phyloP scores from a whole-genome alignment of 352 stramenopile species.

The Phytophthora melonis region DNA sequence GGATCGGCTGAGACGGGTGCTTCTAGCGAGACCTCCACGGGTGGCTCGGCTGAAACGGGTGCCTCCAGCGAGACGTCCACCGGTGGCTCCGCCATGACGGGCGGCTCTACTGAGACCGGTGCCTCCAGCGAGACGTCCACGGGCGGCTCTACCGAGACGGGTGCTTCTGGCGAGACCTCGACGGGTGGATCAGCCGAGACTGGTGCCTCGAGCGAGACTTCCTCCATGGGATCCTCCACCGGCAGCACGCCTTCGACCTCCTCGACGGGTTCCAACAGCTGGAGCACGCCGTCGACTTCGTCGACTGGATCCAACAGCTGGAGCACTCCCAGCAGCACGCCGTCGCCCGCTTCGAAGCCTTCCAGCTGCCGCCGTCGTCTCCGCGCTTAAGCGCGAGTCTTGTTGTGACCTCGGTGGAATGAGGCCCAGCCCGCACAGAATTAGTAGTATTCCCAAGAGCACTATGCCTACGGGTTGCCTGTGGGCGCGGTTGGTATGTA shows the following conservation, averaged over 20 bases:
- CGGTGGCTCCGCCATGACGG: neutral
- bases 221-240: slow-evolving; percentile 1
- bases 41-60: slow-evolving; percentile 10
- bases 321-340: slow-evolving; percentile 17
- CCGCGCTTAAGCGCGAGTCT: slow-evolving; percentile 25
- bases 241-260: slow-evolving; percentile 11
- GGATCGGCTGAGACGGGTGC: neutral
- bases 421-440: slow-evolving; percentile 10
- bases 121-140: slow-evolving; percentile 10
- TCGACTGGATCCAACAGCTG: slow-evolving; percentile 25
- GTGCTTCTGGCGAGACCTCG: slow-evolving; percentile 7
- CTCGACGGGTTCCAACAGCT: slow-evolving; percentile 22
- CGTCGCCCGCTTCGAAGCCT: slow-evolving; percentile 22
- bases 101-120: neutral
- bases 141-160: neutral
- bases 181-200: slow-evolving; percentile 14
- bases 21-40: slow-evolving; percentile 12
- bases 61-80: neutral
- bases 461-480: neutral
- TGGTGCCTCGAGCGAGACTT: slow-evolving; percentile 4
- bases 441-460: neutral
- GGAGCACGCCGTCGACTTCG: slow-evolving; percentile 27
- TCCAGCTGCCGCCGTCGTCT: slow-evolving; percentile 34
- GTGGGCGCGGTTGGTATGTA: slow-evolving; percentile 26
- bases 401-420: slow-evolving; percentile 11